phyloP scores from a whole-genome alignment of 23 red algal species.

The Gracilariopsis chorda region DNA sequence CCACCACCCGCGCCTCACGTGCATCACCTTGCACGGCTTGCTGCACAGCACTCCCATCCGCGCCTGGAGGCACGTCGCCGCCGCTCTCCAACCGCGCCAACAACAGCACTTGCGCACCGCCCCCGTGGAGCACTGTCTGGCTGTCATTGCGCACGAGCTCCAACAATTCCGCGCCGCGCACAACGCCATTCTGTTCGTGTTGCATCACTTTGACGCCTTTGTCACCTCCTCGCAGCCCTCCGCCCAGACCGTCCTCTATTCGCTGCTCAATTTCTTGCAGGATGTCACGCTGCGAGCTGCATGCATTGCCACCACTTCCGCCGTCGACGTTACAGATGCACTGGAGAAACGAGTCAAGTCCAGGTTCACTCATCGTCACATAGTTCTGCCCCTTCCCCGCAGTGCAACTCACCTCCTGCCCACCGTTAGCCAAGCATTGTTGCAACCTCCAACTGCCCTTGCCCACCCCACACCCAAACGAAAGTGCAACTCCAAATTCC shows the following conservation, averaged over 20 bases:
- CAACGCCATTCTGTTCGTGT: constrained; percentile 22
- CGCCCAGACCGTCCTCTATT: constrained; percentile 50
- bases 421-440: neutral
- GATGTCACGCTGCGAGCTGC: constrained; percentile 24
- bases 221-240: constrained; percentile 9
- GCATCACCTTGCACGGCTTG: constrained; percentile 32
- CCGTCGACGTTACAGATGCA: constrained; percentile 42
- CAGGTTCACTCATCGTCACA: constrained; percentile 30
- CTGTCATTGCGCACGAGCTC: neutral
- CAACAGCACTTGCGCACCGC: constrained; percentile 11
- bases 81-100: neutral
- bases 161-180: neutral
- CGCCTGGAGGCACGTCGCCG: constrained; percentile 21
- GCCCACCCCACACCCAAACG: neutral
- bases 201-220: constrained; percentile 39
- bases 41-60: constrained; percentile 17
- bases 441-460: no score
- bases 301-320: constrained; percentile 37
- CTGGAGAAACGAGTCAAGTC: constrained; percentile 66
- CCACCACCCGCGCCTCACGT: neutral
- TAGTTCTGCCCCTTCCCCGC: constrained; percentile 29
- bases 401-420: neutral
- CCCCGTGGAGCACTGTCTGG: neutral
- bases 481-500: neutral
- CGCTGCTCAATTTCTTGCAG: constrained; percentile 48